Conservation (phyloP, 345 rosid genomes). For the Litchi chinensis region DNA sequence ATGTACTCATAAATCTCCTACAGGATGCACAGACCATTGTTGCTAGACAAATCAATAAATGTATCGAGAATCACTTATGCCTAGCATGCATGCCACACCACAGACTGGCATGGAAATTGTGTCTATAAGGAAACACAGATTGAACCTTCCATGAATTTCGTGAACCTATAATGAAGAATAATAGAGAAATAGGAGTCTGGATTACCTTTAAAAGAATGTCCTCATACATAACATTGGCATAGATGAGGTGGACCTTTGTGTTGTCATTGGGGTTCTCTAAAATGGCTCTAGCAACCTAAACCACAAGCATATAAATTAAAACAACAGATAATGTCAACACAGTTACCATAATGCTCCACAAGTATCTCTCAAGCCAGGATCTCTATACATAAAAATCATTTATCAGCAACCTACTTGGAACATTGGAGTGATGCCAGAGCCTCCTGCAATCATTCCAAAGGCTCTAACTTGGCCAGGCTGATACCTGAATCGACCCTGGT, state of each 20-base stretch:
- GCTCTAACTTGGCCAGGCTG: slow-evolving; percentile 89
- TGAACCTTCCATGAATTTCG: background rate
- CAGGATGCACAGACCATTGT: too few species aligned
- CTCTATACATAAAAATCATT: background rate
- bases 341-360: background rate
- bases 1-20: too few species aligned
- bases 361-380: background rate
- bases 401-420: slow-evolving; percentile 65
- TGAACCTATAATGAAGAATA: background rate
- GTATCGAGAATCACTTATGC: background rate
- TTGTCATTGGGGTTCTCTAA: slow-evolving; percentile 85
- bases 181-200: background rate
- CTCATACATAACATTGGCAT: slow-evolving; percentile 82
- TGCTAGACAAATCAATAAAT: background rate
- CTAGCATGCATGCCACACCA: background rate
- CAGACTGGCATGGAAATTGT: background rate
- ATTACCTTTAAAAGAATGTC: slow-evolving; percentile 95
- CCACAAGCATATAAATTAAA: slow-evolving; percentile 18
- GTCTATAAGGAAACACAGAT: background rate
- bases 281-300: slow-evolving; percentile 89
- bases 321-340: background rate
- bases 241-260: slow-evolving; percentile 83
- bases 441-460: slow-evolving; percentile 98
- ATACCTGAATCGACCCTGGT: slow-evolving; percentile 92
- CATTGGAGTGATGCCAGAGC: slow-evolving; percentile 99